A percentile compares a stretch with the other conserved stretches of the same genome.
Evolutionary conservation across 2,329 filamentous ascomycete genomes (phyloP).

Genomic region (Xylariaceae sp.): DNA sequence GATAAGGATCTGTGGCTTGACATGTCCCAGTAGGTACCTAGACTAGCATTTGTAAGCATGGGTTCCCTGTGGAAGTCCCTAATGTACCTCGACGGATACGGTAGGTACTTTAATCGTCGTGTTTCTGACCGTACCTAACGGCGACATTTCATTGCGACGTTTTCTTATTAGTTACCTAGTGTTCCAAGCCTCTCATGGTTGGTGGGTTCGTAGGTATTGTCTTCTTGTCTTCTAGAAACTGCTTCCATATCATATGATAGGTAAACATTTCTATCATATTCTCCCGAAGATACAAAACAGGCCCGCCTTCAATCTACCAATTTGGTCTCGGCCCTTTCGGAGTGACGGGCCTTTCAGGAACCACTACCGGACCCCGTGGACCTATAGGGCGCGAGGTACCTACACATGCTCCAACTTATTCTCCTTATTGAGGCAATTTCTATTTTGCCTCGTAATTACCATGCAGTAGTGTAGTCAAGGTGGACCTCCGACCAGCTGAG

Average conservation of each 20-base stretch:
- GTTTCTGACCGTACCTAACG: too few species aligned
- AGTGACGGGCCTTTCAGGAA: conserved; percentile 12
- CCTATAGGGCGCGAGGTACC: conserved; percentile 8
- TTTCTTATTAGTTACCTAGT: too few species aligned
- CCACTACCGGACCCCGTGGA: not conserved
- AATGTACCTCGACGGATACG: too few species aligned
- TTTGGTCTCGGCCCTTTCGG: conserved; percentile 19
- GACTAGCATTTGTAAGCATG: too few species aligned
- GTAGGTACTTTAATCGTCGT: too few species aligned
- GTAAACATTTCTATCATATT: not conserved
- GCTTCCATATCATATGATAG: too few species aligned
- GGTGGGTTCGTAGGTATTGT: too few species aligned
- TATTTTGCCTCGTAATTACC: not conserved
- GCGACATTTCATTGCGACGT: too few species aligned
- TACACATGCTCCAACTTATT: not conserved
- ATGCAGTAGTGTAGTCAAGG: not conserved
- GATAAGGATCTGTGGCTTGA: conserved; percentile 1
- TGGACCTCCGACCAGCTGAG: not conserved
- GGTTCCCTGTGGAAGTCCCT: too few species aligned
- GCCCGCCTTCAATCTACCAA: not conserved
- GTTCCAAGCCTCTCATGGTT: too few species aligned
- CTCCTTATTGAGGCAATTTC: conserved; percentile 15
- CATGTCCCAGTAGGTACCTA: too few species aligned
- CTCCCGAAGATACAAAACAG: not conserved
- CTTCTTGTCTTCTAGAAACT: too few species aligned